phyloP scores from a whole-genome alignment of 352 stramenopile species.

The Phytophthora fragariaefolia region DNA sequence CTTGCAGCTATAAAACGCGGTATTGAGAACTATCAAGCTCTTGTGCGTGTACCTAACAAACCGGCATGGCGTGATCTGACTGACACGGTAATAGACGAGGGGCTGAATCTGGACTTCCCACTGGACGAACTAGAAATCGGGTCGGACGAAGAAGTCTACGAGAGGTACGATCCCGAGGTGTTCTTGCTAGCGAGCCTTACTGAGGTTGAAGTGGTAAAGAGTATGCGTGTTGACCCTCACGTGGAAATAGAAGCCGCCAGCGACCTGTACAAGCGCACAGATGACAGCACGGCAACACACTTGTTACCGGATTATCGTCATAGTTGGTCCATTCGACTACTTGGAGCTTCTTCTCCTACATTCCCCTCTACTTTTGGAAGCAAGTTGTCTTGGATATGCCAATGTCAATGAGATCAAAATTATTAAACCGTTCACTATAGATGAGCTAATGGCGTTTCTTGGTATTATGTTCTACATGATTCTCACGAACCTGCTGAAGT shows the following conservation, averaged over 20 bases:
- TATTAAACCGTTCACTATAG: constrained; percentile 7
- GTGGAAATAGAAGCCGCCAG: constrained; percentile 3
- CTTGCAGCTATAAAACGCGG: background rate
- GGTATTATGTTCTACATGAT: constrained; percentile 27
- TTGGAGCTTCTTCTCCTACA: constrained; percentile 7
- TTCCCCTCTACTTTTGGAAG: constrained; percentile 2
- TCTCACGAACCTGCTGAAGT: constrained; percentile 34
- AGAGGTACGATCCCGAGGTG: constrained; percentile 13
- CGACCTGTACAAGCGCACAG: constrained; percentile 5
- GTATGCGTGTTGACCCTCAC: constrained; percentile 7
- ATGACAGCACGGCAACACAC: background rate
- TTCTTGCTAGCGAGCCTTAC: constrained; percentile 12
- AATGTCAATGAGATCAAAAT: constrained; percentile 1
- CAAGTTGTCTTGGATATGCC: constrained; percentile 15
- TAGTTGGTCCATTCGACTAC: constrained; percentile 6
- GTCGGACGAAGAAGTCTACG: background rate
- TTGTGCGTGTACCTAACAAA: background rate
- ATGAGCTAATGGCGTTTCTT: constrained; percentile 17
- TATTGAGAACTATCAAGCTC: background rate
- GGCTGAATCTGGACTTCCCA: constrained; percentile 8
- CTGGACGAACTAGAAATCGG: constrained; percentile 12
- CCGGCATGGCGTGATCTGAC: constrained; percentile 11
- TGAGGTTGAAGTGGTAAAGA: constrained; percentile 8
- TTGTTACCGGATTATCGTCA: constrained; percentile 5
- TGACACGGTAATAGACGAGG: constrained; percentile 6